Evolutionary conservation across 2,329 filamentous ascomycete species (phyloP), one percentile per base, ranked within the genome.

Genomic region (Clarireedia sp.): DNA sequence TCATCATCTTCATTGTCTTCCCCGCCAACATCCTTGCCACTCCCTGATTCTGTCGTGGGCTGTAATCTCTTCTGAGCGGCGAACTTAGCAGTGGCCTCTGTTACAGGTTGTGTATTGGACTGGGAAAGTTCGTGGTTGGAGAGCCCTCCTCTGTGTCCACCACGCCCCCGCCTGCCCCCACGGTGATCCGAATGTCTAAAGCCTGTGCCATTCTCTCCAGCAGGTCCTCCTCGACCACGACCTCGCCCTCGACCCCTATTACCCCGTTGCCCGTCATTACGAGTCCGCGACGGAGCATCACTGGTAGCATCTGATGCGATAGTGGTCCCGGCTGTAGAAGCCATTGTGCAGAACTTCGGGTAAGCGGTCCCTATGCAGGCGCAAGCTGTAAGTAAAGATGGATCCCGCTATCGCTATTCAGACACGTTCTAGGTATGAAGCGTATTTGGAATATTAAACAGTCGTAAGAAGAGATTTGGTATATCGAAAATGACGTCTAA

Each of bases 1-100:
- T 90, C 87, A 29, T 75, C 75, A 3, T 71, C 74, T 57, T 71
- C 68, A 3, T 70, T 74, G 58, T 71, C 67, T 46, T 12, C 48
- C n/a, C 41, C 38, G 29, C 29, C 29, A 9, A 33, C 29, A 33
- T 33, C 47, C 46, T 50, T 16, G n/a, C 19, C 21, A 47, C 51
- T 12, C 49, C 50, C 23, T 52, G 29, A 9, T 33, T 12, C 51
- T 48, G 43, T 26, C 36, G 21, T 48, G 16, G 26, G 5, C 36
- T 33, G 12, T 19, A 24, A 24, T 24, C 29, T 54, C 23, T 23
- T 40, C 33, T 51, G 50, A n/a, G 51, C 14, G 12, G 44, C 19
- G 2, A 36, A 48, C 29, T 51, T 48, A 3, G 33, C 33, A 33
- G 52, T 44, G 23, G 29, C 29, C 4, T 43, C 46, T 47, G 46